Conservation (phyloP, 768 basidiomycete species). For the Suillus brevipes region DNA sequence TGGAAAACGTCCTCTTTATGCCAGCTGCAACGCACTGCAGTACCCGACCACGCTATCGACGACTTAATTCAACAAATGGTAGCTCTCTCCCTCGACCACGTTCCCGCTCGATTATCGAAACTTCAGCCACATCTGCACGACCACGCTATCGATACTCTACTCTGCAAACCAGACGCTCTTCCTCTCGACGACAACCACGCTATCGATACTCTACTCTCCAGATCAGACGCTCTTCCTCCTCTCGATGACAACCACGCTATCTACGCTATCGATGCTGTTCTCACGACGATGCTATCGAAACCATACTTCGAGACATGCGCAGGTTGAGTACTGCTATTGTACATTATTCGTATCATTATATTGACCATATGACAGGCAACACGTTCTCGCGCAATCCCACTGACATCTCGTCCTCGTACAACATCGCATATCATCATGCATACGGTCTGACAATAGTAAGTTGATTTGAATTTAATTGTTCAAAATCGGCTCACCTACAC, state of each 20-base stretch:
- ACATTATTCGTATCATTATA: no score
- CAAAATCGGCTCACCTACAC: background rate
- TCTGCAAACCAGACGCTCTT: background rate
- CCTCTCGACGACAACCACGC: background rate
- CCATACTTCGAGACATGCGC: no score
- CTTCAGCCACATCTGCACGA: background rate
- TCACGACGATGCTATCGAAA: no score
- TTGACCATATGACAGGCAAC: no score
- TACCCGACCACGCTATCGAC: background rate
- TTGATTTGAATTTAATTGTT: background rate
- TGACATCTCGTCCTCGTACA: no score
- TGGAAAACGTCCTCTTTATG: slow-evolving; percentile 87
- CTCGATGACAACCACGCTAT: no score
- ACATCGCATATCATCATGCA: background rate
- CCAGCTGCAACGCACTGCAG: background rate
- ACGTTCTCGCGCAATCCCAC: no score
- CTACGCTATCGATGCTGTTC: no score
- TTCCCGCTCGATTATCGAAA: background rate
- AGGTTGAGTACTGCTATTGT: no score
- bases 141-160: background rate
- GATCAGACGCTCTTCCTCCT: background rate
- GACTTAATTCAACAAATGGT: background rate
- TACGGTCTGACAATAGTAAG: background rate
- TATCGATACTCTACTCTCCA: background rate
- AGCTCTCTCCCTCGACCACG: background rate